Base-by-base conservation (phyloP, 352 stramenopile species). In the Phytopythium ostracodes region DNA sequence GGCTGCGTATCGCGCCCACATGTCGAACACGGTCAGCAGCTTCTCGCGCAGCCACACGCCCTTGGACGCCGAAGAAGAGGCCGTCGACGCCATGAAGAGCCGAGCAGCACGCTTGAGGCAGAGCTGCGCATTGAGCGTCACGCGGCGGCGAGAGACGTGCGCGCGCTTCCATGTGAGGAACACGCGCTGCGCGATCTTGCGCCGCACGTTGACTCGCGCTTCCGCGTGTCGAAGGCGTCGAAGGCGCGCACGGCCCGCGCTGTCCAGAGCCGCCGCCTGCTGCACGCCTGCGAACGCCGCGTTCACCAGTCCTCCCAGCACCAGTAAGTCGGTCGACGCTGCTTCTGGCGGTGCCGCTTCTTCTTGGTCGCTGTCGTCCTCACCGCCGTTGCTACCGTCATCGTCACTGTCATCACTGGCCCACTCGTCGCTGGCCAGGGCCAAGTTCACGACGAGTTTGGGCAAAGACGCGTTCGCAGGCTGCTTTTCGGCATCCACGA, bases 91-190 rank as follows among this genome's bases (percentile, higher is more conserved):
- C 31, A 91, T 88, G 4, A 81, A 82, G 56, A 91, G 66, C 0
- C 84, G 75, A 0, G 75, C 80, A 0, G 84, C 84, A 0, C 81
- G 81, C 52, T 89, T 91, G 35, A 93, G 72, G 60, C 80, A 91
- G 15, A 93, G 73, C 53, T 91, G 76, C 12, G 84, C 81, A 33
- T 91, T 85, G 4, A 91, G 62, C 0, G 63, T 75, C 0, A 85
- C 70, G 14, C 84, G 80, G 14, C 79, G 74, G 6, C 73, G 66
- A 0, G 70, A 59, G 27, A 71, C 54, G 52, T 91, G 80, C 2
- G 80, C 73, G 9, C 64, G 63, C 54, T 91, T 87, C 84, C 81
- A 93, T 10, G 75, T 46, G 12, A 84, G 49, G 29, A 93, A 93
- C 18, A 76, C 68, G 2, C 75, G 80, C 62, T 93, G 84, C 2